Evolutionary conservation across 805 yeast species (phyloP), one percentile per base, ranked within the genome.

Genomic region (Millerago galiae): DNA sequence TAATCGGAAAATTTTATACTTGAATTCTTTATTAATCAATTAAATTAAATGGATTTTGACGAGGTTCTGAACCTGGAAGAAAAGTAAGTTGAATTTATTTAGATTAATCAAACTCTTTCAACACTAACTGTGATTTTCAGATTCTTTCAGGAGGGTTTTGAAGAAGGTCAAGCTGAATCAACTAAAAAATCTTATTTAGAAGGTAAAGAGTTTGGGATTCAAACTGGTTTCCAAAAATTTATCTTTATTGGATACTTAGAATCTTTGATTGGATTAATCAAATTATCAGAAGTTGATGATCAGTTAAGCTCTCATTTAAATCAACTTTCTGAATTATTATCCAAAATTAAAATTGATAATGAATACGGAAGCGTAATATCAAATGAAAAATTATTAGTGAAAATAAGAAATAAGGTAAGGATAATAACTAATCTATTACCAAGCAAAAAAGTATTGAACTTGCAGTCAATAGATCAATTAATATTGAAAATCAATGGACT

Each of bases 131-230:
- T 41, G 48, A 27, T 14, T n/a, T 7, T 1, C 28, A 58, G 71
- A 40, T 77, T 63, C 59, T 89, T 86, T 56, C 59, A 72, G 6
- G 77, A 77, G 46, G 96, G 97, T 1, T 83, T 62, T 56, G 53
- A 63, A 38, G 93, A 86, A 47, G 98, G 96, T 1, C 72, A 72
- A 32, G 61, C 65, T 5, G 82, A 75, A 39, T 83, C 88, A 0
- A 64, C 77, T 1, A 60, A 58, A 37, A 74, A 78, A 34, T 89
- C 88, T 37, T 69, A 63, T 40, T 49, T 68, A 2, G 96, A 89
- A 57, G 97, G 96, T 1, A 83, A 81, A 55, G 88, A 86, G 55
- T 81, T 79, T 50, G 98, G 98, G 0, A 70, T 79, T 34, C 93
- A 83, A 56, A 80, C 84, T 0, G 88, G 87, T 0, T 83, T 78